phyloP scores from a whole-genome alignment of 2,329 filamentous ascomycete genomes.

The Arthrinium phaeospermum region DNA sequence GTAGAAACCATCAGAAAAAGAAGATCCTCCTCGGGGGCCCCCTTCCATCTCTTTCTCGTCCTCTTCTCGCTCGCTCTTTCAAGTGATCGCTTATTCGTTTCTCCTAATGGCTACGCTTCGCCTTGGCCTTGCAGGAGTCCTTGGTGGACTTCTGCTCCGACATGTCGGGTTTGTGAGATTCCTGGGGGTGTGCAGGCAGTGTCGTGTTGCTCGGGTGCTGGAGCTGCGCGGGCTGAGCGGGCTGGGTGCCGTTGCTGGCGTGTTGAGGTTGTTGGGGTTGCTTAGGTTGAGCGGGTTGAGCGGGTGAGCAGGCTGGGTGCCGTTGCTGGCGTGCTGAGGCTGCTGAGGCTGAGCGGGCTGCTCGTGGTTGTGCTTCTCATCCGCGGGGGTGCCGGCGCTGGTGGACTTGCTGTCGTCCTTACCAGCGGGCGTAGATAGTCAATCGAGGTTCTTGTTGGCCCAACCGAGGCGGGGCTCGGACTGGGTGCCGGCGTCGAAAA shows the following conservation, averaged over 20 bases:
- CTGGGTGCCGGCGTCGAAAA: constrained; percentile 20
- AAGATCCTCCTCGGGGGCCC: not conserved
- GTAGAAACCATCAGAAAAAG: not conserved
- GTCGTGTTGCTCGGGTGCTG: too few relatives aligned
- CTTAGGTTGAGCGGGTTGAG: not conserved
- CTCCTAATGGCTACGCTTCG: not conserved
- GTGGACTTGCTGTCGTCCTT: not conserved
- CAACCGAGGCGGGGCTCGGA: constrained; percentile 8
- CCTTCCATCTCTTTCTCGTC: not conserved
- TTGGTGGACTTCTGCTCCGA: not conserved
- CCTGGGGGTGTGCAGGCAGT: too few relatives aligned
- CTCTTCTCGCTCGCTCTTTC: not conserved
- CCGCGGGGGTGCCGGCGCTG: too few relatives aligned
- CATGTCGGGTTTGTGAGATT: too few relatives aligned
- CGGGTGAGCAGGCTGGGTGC: not conserved
- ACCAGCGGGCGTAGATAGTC: not conserved
- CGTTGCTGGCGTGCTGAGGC: too few relatives aligned
- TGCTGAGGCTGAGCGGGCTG: too few relatives aligned
- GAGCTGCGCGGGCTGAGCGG: too few relatives aligned
- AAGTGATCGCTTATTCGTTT: not conserved
- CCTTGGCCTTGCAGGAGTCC: constrained; percentile 3
- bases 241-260: too few relatives aligned
- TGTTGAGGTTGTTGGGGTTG: too few relatives aligned
- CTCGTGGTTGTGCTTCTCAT: too few relatives aligned
- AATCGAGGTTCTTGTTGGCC: constrained; percentile 17